Evolutionary conservation across 2,329 filamentous ascomycete genomes (phyloP).

Genomic region (Neurospora crassa): DNA sequence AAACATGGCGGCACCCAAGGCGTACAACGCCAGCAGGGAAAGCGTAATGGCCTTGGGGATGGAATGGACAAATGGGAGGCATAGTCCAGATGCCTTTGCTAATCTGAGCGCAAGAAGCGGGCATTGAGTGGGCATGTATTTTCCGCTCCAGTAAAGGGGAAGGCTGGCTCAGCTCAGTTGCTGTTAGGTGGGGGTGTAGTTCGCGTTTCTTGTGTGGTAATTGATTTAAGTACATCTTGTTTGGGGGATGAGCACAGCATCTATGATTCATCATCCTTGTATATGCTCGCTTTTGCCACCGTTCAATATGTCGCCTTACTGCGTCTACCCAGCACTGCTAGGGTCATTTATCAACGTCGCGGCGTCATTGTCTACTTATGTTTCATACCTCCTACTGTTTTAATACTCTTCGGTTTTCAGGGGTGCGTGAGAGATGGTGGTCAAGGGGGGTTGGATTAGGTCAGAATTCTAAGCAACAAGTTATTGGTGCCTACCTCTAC

Average conservation of each 20-base stretch:
- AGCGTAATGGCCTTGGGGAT: constrained; percentile 60
- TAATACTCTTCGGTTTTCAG: not conserved
- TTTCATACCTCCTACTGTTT: not conserved
- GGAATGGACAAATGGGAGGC: constrained; percentile 58
- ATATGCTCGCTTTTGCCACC: not conserved
- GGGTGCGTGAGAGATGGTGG: not conserved
- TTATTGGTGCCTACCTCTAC: not conserved
- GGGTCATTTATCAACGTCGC: not conserved
- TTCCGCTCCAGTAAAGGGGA: not conserved
- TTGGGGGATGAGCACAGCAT: not conserved
- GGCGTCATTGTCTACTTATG: not conserved
- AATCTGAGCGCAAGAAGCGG: constrained; percentile 57
- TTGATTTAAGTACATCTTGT: not conserved
- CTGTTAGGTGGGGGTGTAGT: not conserved
- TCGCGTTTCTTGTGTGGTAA: not conserved
- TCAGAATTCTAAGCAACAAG: not conserved
- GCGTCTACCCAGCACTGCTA: not conserved
- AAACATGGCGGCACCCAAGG: constrained; percentile 11
- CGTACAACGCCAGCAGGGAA: constrained; percentile 52
- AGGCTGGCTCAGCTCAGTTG: not conserved
- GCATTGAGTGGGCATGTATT: constrained; percentile 19
- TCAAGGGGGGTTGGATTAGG: not conserved
- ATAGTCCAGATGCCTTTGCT: constrained; percentile 73
- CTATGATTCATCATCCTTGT: not conserved
- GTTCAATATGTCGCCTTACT: not conserved